phyloP scores from a whole-genome alignment of 805 yeast species.

The Yarrowia sp. region DNA sequence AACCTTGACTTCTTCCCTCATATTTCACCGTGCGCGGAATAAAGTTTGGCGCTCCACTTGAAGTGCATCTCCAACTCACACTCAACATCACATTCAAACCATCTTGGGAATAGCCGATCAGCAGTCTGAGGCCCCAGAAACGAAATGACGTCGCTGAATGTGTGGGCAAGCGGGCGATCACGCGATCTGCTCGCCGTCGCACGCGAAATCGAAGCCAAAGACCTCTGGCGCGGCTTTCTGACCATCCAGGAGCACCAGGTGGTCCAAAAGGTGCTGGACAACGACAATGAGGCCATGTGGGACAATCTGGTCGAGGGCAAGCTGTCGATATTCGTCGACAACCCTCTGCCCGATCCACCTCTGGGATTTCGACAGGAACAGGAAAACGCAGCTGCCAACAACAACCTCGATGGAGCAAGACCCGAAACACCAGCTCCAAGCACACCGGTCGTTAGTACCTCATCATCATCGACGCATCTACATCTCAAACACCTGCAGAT shows the following conservation, averaged over 20 bases:
- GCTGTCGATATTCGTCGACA: slow-evolving; percentile 17
- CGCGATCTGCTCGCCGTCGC: slow-evolving; percentile 32
- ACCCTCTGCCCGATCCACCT: slow-evolving; percentile 23
- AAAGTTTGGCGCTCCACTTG: slow-evolving; percentile 7
- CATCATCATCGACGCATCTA: slow-evolving; percentile 18
- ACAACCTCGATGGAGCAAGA: slow-evolving; percentile 7
- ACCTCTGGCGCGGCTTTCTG: slow-evolving; percentile 41
- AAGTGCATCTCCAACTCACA: neutral
- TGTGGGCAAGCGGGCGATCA: slow-evolving; percentile 29
- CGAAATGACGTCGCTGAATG: slow-evolving; percentile 6
- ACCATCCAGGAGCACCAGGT: slow-evolving; percentile 42
- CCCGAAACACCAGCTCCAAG: slow-evolving; percentile 16
- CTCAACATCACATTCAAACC: neutral
- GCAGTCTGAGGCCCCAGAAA: neutral
- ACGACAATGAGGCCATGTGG: slow-evolving; percentile 19
- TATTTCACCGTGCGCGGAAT: neutral
- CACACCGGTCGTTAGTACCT: slow-evolving; percentile 13
- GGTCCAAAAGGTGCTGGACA: slow-evolving; percentile 32
- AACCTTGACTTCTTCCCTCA: neutral
- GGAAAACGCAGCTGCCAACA: slow-evolving; percentile 6
- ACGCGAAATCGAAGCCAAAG: slow-evolving; percentile 35
- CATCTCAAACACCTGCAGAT: slow-evolving; percentile 18
- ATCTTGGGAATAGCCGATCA: neutral
- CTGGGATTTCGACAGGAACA: slow-evolving; percentile 24
- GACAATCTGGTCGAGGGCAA: slow-evolving; percentile 17